A percentile compares a stretch with the other conserved stretches of the same genome.
Evolutionary conservation across 192 early-diverging fungal genomes (phyloP).

Genomic region (Coemansia biformis): DNA sequence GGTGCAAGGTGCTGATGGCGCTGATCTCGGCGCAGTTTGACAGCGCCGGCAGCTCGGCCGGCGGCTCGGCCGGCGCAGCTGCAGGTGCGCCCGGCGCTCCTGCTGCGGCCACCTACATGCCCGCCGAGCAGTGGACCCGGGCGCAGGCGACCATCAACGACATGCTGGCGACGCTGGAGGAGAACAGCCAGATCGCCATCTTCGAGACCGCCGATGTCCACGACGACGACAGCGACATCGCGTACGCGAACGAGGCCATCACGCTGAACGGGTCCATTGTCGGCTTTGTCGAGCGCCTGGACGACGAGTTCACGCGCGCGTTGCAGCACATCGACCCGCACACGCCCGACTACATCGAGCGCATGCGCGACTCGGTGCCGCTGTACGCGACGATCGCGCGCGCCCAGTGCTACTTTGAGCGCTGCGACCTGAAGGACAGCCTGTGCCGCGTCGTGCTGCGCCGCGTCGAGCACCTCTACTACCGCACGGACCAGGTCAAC

Average conservation of each 20-base stretch:
- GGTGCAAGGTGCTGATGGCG: conserved; percentile 75
- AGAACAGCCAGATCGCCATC: conserved; percentile 63
- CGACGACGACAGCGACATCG: conserved; percentile 30
- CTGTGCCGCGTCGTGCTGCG: conserved; percentile 75
- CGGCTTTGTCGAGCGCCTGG: conserved; percentile 85
- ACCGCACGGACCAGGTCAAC: conserved; percentile 88
- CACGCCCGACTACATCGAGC: conserved; percentile 91
- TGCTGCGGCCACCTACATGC: conserved; percentile 71
- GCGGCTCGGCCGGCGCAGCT: too few species aligned
- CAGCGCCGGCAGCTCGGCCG: conserved; percentile 65
- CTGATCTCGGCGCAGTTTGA: conserved; percentile 91
- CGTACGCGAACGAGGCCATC: conserved; percentile 59
- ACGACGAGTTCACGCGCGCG: conserved; percentile 95
- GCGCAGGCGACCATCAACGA: conserved; percentile 66
- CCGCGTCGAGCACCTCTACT: conserved; percentile 94
- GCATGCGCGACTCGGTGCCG: conserved; percentile 83
- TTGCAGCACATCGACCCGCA: conserved; percentile 96
- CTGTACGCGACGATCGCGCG: conserved; percentile 87
- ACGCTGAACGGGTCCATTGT: conserved; percentile 78
- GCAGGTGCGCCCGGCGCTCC: too few species aligned
- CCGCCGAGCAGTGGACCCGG: conserved; percentile 74
- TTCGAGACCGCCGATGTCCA: conserved; percentile 55
- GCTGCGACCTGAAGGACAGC: conserved; percentile 53
- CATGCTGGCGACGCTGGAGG: conserved; percentile 74
- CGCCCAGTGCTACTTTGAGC: conserved; percentile 81